Conservation (phyloP, 768 basidiomycete species). For the Termitomyces sp. region DNA sequence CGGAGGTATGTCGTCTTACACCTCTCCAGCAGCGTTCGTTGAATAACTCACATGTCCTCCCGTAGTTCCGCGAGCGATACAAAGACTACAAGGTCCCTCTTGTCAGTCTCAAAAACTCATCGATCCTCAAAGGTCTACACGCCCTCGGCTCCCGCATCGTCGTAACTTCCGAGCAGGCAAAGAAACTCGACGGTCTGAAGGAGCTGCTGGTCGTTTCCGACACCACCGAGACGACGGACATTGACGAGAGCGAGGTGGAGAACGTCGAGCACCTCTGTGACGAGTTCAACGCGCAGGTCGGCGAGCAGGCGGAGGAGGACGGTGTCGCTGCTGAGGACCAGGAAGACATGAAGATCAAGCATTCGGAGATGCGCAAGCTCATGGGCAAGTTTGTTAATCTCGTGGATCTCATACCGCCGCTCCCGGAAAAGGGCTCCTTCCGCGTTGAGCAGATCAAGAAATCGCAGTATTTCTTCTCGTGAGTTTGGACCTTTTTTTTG, state of each 20-base stretch:
- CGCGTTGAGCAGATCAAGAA: constrained; percentile 77
- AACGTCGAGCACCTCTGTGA: constrained; percentile 5
- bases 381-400: constrained; percentile 70
- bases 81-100: constrained; percentile 66
- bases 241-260: constrained; percentile 25
- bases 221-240: constrained; percentile 21
- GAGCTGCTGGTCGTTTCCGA: constrained; percentile 35
- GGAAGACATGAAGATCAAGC: constrained; percentile 18
- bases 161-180: constrained; percentile 36
- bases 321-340: constrained; percentile 19
- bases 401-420: constrained; percentile 67
- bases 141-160: constrained; percentile 41
- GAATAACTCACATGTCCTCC: neutral
- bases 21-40: neutral
- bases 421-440: constrained; percentile 84
- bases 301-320: constrained; percentile 17
- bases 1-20: constrained; percentile 54
- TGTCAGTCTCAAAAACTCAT: constrained; percentile 31
- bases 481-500: constrained; percentile 11
- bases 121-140: constrained; percentile 35
- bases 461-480: constrained; percentile 94
- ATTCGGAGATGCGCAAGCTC: constrained; percentile 21
- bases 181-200: constrained; percentile 22
- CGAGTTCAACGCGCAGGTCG: constrained; percentile 11
- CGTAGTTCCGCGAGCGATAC: constrained; percentile 74